These are phyloP conservation scores for Podila verticillata DNA, from an alignment of 192 early-diverging fungal genomes.

Conservation along the genomic window DNA sequence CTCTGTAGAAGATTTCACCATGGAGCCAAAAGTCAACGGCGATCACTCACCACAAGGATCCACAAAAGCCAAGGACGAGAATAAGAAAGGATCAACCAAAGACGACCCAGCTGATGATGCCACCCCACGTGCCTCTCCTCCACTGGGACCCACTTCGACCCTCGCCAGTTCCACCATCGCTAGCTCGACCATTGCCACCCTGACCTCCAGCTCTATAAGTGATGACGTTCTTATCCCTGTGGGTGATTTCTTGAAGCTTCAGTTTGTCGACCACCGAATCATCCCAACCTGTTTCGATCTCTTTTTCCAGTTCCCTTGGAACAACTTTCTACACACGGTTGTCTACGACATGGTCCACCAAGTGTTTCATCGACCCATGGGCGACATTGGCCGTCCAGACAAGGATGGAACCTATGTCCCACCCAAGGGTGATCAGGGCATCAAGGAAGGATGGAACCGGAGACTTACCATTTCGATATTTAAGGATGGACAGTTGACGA, in stretches of 20 bases:
- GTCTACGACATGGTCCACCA: slow-evolving; percentile 99
- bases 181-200: slow-evolving; percentile 13
- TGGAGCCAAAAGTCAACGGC: not conserved
- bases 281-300: slow-evolving; percentile 77
- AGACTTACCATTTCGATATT: slow-evolving; percentile 71
- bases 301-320: slow-evolving; percentile 96
- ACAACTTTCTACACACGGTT: slow-evolving; percentile 99
- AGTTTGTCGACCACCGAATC: slow-evolving; percentile 72
- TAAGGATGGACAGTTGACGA: slow-evolving; percentile 86
- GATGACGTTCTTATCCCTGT: slow-evolving; percentile 60
- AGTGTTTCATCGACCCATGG: slow-evolving; percentile 92
- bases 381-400: slow-evolving; percentile 54
- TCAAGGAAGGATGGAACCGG: slow-evolving; percentile 49
- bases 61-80: not conserved
- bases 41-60: not conserved
- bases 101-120: slow-evolving; percentile 15
- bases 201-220: slow-evolving; percentile 6
- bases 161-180: not conserved
- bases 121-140: slow-evolving; percentile 31
- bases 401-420: slow-evolving; percentile 39
- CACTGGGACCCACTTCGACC: slow-evolving; percentile 11
- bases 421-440: slow-evolving; percentile 29
- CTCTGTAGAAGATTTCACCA: too few relatives aligned
- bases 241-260: slow-evolving; percentile 78
- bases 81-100: slow-evolving; percentile 11